These are phyloP conservation scores for Limonomyces culmigenus DNA, from an alignment of 1,284 basidiomycete species.

Conservation along the genomic window DNA sequence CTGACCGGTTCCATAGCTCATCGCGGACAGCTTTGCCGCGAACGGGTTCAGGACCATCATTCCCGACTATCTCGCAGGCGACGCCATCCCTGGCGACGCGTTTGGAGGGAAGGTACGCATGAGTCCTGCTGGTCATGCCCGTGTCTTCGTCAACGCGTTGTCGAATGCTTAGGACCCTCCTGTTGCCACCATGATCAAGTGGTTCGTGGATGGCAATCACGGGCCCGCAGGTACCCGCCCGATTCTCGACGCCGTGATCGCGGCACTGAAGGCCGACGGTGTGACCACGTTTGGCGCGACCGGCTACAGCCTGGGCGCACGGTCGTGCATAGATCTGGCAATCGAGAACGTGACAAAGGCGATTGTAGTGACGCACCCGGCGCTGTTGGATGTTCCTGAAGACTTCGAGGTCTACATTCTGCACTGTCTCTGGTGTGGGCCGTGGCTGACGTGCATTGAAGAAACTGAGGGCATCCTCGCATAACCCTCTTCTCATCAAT, in stretches of 20 bases:
- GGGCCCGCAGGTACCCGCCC: constrained; percentile 10
- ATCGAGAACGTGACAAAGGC: too few species aligned
- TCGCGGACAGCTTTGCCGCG: constrained; percentile 56
- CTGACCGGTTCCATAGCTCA: constrained; percentile 28
- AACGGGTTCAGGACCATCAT: constrained; percentile 52
- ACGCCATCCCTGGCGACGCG: constrained; percentile 26
- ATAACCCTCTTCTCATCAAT: constrained; percentile 45
- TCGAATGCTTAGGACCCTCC: too few species aligned
- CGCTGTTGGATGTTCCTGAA: too few species aligned
- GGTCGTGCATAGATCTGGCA: too few species aligned
- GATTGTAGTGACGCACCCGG: too few species aligned
- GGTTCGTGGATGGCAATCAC: constrained; percentile 13
- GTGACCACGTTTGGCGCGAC: constrained; percentile 14
- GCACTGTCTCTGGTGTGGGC: too few species aligned
- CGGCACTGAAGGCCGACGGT: constrained; percentile 14
- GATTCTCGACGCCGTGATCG: constrained; percentile 13
- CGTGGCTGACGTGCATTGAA: too few species aligned
- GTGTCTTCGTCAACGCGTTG: too few species aligned
- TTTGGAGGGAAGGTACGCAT: too few species aligned
- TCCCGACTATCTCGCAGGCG: constrained; percentile 44
- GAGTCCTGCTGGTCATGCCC: too few species aligned
- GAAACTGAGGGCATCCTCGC: constrained; percentile 29
- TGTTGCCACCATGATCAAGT: constrained; percentile 9
- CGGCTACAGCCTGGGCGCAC: too few species aligned
- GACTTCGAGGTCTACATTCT: too few species aligned